These are phyloP conservation scores for Phytopythium vexans DNA, from an alignment of 352 stramenopile species.

Conservation along the genomic window DNA sequence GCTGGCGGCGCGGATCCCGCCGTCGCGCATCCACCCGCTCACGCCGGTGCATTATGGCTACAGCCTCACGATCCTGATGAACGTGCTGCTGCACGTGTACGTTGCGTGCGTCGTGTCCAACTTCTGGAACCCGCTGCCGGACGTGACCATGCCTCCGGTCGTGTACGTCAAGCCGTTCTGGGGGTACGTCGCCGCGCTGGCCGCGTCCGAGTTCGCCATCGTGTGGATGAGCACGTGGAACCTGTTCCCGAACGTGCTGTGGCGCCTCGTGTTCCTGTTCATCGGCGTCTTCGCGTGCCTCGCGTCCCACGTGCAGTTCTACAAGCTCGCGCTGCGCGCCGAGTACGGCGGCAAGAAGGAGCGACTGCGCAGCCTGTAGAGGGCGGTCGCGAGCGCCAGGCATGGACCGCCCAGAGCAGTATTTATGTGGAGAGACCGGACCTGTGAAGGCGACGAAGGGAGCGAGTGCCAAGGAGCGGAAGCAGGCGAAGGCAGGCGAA, in stretches of 20 bases:
- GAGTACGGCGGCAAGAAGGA: constrained; percentile 83
- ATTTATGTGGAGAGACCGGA: background rate
- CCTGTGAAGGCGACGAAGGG: background rate
- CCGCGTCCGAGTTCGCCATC: constrained; percentile 54
- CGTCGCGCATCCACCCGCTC: constrained; percentile 61
- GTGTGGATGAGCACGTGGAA: constrained; percentile 81
- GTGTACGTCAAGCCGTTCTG: constrained; percentile 74
- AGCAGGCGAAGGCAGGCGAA: background rate
- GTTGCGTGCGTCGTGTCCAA: constrained; percentile 74
- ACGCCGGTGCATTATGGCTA: constrained; percentile 75
- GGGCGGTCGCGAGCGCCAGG: background rate
- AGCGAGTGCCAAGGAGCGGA: background rate
- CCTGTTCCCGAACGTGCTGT: constrained; percentile 75
- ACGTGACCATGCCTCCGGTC: constrained; percentile 64
- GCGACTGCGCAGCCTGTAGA: constrained; percentile 65
- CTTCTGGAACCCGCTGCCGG: constrained; percentile 57
- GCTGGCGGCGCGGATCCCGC: constrained; percentile 53
- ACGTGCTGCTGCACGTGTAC: constrained; percentile 78
- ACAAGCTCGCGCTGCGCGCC: constrained; percentile 59
- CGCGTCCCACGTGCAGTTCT: constrained; percentile 67
- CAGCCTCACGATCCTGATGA: constrained; percentile 72
- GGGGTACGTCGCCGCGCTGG: constrained; percentile 47
- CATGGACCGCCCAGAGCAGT: background rate
- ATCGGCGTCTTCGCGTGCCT: constrained; percentile 44
- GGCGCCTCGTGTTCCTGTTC: constrained; percentile 63